Evolutionary conservation across 2,329 filamentous ascomycete species (phyloP).

Genomic region (Phoma sp.): DNA sequence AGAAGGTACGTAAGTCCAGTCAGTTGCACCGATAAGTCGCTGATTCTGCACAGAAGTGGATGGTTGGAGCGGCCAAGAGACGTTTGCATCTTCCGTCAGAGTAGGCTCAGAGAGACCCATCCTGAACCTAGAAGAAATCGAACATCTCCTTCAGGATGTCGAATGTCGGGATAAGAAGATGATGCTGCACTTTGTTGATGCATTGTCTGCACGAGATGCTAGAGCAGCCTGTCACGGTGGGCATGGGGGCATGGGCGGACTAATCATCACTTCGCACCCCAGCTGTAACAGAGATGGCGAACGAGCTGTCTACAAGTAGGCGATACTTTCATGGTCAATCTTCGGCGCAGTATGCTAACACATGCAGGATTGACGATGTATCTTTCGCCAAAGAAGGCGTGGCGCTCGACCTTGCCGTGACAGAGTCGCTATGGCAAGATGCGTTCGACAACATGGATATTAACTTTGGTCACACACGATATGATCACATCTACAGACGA

Average conservation of each 20-base stretch:
- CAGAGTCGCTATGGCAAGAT: constrained; percentile 34
- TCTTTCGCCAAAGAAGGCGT: constrained; percentile 30
- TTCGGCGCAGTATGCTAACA: constrained; percentile 2
- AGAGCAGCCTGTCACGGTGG: constrained; percentile 31
- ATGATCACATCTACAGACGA: constrained; percentile 38
- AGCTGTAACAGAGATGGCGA: constrained; percentile 47
- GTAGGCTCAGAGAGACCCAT: constrained; percentile 41
- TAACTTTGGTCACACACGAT: constrained; percentile 40
- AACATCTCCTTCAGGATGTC: constrained; percentile 41
- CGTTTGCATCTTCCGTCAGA: constrained; percentile 45
- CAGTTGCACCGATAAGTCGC: background rate
- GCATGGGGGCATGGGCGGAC: constrained; percentile 25
- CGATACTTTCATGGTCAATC: constrained; percentile 2
- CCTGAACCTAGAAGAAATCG: constrained; percentile 45
- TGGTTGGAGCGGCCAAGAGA: constrained; percentile 26
- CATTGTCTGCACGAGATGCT: constrained; percentile 32
- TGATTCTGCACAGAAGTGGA: constrained; percentile 30
- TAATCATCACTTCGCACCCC: constrained; percentile 47
- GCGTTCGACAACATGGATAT: constrained; percentile 40
- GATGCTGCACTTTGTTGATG: constrained; percentile 38
- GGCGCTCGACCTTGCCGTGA: constrained; percentile 33
- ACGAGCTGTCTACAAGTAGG: constrained; percentile 39
- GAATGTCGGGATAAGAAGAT: constrained; percentile 35
- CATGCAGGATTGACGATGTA: constrained; percentile 25
- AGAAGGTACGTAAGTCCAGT: constrained; percentile 30